Evolutionary conservation across 2,329 filamentous ascomycete genomes (phyloP).

Genomic region (Fusarium praegraminearum): DNA sequence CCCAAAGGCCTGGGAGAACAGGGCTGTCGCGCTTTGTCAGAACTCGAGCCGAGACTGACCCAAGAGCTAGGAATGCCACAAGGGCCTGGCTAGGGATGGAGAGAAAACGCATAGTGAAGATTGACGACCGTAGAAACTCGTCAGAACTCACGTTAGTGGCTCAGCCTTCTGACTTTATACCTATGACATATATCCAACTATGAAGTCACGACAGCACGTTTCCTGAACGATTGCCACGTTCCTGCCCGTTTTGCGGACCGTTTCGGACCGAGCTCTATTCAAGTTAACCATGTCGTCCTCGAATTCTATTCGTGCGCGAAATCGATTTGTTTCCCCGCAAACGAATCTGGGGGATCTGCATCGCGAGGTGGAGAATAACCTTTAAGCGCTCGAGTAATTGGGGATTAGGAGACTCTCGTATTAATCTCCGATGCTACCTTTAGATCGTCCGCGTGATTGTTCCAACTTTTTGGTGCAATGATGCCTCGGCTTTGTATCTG

Average conservation of each 20-base stretch:
- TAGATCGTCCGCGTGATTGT: neutral
- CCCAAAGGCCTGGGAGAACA: constrained; percentile 55
- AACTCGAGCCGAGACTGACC: neutral
- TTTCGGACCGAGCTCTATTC: constrained; percentile 1
- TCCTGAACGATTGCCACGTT: neutral
- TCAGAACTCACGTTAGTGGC: neutral
- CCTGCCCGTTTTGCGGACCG: constrained; percentile 6
- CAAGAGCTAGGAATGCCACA: neutral
- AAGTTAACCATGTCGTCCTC: neutral
- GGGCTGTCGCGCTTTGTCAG: constrained; percentile 48
- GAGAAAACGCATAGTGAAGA: constrained; percentile 10
- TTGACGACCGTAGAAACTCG: fast-evolving
- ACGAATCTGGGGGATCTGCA: constrained; percentile 22
- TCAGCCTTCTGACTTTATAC: neutral
- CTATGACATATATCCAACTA: neutral
- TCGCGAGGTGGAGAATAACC: constrained; percentile 6
- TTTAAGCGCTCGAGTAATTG: constrained; percentile 32
- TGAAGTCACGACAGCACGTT: neutral
- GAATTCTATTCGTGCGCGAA: constrained; percentile 30
- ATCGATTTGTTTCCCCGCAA: neutral
- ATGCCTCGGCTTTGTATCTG: neutral
- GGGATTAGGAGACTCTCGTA: neutral
- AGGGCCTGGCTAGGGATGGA: neutral
- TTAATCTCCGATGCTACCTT: constrained; percentile 4
- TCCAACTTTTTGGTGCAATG: neutral